Evolutionary conservation across 2,329 filamentous ascomycete species (phyloP).

Genomic region (Penicillium decumbens): DNA sequence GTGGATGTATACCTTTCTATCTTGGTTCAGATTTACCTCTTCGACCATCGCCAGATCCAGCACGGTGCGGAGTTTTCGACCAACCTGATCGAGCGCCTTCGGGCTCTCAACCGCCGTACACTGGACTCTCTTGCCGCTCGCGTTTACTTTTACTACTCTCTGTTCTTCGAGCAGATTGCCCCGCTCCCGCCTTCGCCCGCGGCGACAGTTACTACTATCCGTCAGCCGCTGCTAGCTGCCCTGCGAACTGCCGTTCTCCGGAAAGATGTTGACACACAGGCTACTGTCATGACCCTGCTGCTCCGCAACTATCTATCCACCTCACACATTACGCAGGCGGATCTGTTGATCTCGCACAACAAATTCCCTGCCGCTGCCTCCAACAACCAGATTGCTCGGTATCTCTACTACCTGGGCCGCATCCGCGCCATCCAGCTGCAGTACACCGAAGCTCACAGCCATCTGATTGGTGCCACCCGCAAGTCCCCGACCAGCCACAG

Average conservation of each 20-base stretch:
- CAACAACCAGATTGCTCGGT: conserved; percentile 96
- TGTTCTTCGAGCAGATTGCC: conserved; percentile 88
- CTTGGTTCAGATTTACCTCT: conserved; percentile 78
- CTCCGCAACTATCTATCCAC: conserved; percentile 94
- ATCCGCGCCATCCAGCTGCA: conserved; percentile 94
- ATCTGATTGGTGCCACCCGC: conserved; percentile 85
- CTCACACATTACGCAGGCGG: conserved; percentile 93
- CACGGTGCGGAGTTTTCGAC: conserved; percentile 79
- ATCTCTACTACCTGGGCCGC: conserved; percentile 93
- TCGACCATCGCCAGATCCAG: conserved; percentile 76
- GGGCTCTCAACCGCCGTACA: conserved; percentile 85
- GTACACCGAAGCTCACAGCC: conserved; percentile 95
- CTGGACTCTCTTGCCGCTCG: conserved; percentile 90
- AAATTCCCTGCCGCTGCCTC: conserved; percentile 90
- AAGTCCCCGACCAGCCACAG: conserved; percentile 89
- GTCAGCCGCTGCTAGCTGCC: conserved; percentile 78
- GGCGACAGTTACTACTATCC: conserved; percentile 79
- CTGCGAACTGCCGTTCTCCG: conserved; percentile 92
- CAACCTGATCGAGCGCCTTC: conserved; percentile 76
- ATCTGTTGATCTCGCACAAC: conserved; percentile 91
- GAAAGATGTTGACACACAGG: conserved; percentile 96
- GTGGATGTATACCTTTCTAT: conserved; percentile 86
- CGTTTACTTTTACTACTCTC: conserved; percentile 95
- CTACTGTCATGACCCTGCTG: conserved; percentile 87
- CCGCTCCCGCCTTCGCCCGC: conserved; percentile 84